Evolutionary conservation across 495 filamentous ascomycete genomes (phyloP).

Genomic region (Mytilinidion resinicola): DNA sequence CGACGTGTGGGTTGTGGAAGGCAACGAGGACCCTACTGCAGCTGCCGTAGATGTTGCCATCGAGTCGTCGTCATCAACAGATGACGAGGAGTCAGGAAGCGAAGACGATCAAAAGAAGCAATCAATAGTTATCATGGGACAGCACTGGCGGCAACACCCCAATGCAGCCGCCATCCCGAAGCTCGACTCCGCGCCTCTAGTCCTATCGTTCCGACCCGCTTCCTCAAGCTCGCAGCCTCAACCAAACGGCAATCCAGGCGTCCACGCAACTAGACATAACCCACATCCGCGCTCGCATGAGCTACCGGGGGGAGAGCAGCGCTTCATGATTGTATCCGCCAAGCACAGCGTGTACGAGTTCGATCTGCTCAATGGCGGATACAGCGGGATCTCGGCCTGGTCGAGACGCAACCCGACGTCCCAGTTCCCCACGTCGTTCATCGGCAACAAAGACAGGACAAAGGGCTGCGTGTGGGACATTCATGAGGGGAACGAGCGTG

Average conservation of each 20-base stretch:
- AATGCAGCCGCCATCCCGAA: conserved; percentile 68
- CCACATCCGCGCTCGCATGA: conserved; percentile 44
- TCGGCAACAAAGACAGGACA: conserved; percentile 61
- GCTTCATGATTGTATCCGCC: conserved; percentile 68
- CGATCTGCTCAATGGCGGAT: conserved; percentile 61
- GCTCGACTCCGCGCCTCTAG: conserved; percentile 58
- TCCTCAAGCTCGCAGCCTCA: conserved; percentile 29
- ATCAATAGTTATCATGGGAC: conserved; percentile 32
- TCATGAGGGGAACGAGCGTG: conserved; percentile 46
- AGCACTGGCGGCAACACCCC: conserved; percentile 61
- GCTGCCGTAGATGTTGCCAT: conserved; percentile 25
- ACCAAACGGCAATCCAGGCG: conserved; percentile 40
- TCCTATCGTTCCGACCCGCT: conserved; percentile 70
- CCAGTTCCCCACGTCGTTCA: conserved; percentile 66
- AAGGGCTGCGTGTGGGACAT: conserved; percentile 85
- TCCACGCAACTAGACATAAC: conserved; percentile 43
- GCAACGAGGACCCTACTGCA: conserved; percentile 42
- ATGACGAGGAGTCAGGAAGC: conserved; percentile 44
- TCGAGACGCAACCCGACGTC: conserved; percentile 72
- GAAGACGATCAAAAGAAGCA: conserved; percentile 26
- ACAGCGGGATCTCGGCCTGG: conserved; percentile 75
- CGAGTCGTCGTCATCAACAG: conserved; percentile 33
- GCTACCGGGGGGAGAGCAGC: conserved; percentile 45
- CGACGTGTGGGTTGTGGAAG: conserved; percentile 73
- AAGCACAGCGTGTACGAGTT: conserved; percentile 71